Percentiles rank a stretch among this genome's conserved stretches.
phyloP scores from a whole-genome alignment of 2,329 filamentous ascomycete genomes.

The Emericellopsis atlantica region DNA sequence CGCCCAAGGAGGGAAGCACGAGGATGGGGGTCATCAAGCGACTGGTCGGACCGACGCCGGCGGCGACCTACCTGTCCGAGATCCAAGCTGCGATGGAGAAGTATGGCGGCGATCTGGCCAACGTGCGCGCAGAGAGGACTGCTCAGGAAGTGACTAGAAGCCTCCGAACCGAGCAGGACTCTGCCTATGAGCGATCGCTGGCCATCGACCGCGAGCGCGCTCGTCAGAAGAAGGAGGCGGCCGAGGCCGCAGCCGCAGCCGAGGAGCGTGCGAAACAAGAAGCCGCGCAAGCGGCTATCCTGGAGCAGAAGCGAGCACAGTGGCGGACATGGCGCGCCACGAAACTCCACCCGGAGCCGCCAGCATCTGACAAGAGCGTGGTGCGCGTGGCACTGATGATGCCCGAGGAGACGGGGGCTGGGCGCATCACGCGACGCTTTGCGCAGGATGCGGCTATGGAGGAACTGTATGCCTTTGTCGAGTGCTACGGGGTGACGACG shows the following conservation, averaged over 20 bases:
- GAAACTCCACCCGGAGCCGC: slow-evolving; percentile 56
- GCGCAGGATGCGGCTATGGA: slow-evolving; percentile 58
- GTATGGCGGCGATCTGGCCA: slow-evolving; percentile 62
- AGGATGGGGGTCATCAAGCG: slow-evolving; percentile 85
- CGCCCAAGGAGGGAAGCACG: slow-evolving; percentile 69
- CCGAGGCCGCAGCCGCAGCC: slow-evolving; percentile 55
- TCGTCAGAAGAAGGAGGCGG: slow-evolving; percentile 62
- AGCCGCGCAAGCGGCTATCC: slow-evolving; percentile 45
- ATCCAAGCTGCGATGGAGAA: slow-evolving; percentile 61
- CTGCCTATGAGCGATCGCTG: slow-evolving; percentile 83
- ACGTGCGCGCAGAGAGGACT: slow-evolving; percentile 61
- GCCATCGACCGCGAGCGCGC: slow-evolving; percentile 80
- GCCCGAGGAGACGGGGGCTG: slow-evolving; percentile 46
- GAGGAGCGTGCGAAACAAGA: slow-evolving; percentile 47
- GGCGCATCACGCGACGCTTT: slow-evolving; percentile 70
- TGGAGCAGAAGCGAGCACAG: slow-evolving; percentile 35
- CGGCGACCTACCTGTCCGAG: slow-evolving; percentile 62
- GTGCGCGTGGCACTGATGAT: slow-evolving; percentile 61
- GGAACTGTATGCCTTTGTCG: slow-evolving; percentile 90
- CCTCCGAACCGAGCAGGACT: slow-evolving; percentile 80
- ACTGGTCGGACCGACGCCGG: slow-evolving; percentile 57
- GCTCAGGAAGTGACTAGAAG: slow-evolving; percentile 73
- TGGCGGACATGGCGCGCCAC: slow-evolving; percentile 75
- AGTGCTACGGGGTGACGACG: slow-evolving; percentile 50
- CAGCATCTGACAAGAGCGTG: slow-evolving; percentile 45